These are phyloP conservation scores for Colletotrichum musicola DNA, from an alignment of 2,329 filamentous ascomycete species.

Conservation along the genomic window DNA sequence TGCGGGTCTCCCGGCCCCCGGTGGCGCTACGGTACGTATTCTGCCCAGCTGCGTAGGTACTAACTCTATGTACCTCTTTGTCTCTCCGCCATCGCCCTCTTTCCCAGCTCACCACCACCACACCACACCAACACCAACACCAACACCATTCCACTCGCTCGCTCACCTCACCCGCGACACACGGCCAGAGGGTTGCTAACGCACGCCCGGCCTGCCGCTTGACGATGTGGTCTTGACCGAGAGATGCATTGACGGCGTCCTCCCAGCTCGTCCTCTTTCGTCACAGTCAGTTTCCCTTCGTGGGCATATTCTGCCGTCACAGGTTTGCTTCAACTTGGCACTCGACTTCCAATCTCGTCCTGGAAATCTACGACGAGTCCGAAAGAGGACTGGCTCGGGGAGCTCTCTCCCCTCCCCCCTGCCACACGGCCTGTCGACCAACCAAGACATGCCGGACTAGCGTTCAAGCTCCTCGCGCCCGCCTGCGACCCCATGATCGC, in stretches of 20 bases:
- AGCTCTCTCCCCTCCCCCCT: slow-evolving; percentile 10
- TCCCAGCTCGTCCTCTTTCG: slow-evolving; percentile 1
- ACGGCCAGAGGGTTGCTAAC: slow-evolving; percentile 13
- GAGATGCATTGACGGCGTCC: slow-evolving; percentile 23
- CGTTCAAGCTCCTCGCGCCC: slow-evolving; percentile 27
- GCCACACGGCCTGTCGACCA: background rate
- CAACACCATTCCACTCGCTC: slow-evolving; percentile 7
- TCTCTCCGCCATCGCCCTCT: slow-evolving; percentile 22
- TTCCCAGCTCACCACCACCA: slow-evolving; percentile 8
- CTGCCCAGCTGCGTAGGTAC: too few relatives aligned
- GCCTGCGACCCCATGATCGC: slow-evolving; percentile 37
- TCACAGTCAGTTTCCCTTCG: background rate
- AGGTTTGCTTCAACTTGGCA: background rate
- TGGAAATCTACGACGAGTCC: background rate
- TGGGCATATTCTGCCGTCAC: background rate
- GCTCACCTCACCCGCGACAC: slow-evolving; percentile 11
- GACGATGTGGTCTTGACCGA: slow-evolving; percentile 27
- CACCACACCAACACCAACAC: background rate
- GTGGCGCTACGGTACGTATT: too few relatives aligned
- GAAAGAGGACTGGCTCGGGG: slow-evolving; percentile 16
- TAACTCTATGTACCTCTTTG: background rate
- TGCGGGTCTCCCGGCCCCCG: slow-evolving; percentile 12
- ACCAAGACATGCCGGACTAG: slow-evolving; percentile 29
- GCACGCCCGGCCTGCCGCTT: slow-evolving; percentile 23
- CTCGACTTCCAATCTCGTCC: background rate